Evolutionary conservation across 768 basidiomycete genomes (phyloP).

Genomic region (Leucosporidium scottii): DNA sequence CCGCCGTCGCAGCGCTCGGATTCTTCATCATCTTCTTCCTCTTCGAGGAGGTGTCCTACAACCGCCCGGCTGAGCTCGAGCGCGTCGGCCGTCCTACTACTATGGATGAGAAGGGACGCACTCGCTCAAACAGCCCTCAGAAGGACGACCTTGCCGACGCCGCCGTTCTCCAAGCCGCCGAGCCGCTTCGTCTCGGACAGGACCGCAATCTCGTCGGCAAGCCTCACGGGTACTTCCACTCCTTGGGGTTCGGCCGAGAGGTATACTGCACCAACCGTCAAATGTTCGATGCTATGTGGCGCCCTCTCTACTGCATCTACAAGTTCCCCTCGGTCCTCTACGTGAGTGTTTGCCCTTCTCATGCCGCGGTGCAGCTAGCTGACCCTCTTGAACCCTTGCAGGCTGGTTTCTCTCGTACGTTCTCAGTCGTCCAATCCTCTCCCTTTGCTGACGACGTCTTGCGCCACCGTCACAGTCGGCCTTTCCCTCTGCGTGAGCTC

Average conservation of each 20-base stretch:
- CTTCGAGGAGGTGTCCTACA: not conserved
- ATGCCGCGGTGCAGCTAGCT: too few relatives aligned
- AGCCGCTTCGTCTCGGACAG: not conserved
- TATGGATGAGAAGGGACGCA: not conserved
- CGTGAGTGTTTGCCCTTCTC: not conserved
- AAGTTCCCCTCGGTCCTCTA: constrained; percentile 2
- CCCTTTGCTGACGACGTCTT: too few relatives aligned
- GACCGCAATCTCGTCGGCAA: not conserved
- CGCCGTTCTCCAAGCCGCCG: not conserved
- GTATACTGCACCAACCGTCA: not conserved
- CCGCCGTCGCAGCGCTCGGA: not conserved
- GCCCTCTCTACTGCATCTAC: not conserved
- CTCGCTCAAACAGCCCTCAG: not conserved
- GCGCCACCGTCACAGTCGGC: too few relatives aligned
- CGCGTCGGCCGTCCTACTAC: not conserved
- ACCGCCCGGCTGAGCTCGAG: not conserved
- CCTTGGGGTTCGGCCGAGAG: not conserved
- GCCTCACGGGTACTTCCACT: not conserved
- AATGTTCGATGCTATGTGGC: not conserved
- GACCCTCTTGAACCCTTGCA: too few relatives aligned
- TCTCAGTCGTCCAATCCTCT: too few relatives aligned
- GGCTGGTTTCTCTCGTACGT: too few relatives aligned
- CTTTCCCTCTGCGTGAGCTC: too few relatives aligned
- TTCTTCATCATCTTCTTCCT: not conserved
- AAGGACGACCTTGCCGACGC: not conserved